Conservation (phyloP, 2,329 filamentous ascomycete genomes). For the Ceratocystis albifundus region DNA sequence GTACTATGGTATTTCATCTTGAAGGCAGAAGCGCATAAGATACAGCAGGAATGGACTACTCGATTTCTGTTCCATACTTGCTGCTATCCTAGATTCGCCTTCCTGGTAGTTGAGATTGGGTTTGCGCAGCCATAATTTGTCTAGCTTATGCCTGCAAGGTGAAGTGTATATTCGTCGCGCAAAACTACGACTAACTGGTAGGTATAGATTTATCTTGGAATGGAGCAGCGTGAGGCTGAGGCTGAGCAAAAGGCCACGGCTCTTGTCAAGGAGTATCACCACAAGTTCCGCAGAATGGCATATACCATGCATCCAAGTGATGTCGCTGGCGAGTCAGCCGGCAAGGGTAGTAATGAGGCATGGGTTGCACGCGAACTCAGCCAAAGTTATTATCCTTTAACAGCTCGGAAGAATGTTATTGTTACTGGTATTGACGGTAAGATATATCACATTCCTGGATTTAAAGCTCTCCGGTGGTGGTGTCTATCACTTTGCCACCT, state of each 20-base stretch:
- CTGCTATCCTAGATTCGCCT: background rate
- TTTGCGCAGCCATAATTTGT: background rate
- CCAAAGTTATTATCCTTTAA: constrained; percentile 43
- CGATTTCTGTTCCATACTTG: background rate
- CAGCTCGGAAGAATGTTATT: constrained; percentile 48
- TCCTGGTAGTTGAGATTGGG: background rate
- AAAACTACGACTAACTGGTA: background rate
- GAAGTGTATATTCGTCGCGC: background rate
- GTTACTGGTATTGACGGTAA: constrained; percentile 63
- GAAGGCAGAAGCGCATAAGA: background rate
- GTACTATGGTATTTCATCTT: background rate
- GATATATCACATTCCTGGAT: constrained; percentile 25
- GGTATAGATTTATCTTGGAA: constrained; percentile 54
- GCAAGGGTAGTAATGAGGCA: constrained; percentile 63
- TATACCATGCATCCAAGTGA: constrained; percentile 56
- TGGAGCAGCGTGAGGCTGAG: constrained; percentile 57
- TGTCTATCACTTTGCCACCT: background rate
- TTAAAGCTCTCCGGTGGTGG: background rate
- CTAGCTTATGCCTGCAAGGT: background rate
- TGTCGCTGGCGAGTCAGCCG: constrained; percentile 56
- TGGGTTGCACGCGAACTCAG: constrained; percentile 59
- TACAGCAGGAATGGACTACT: too few relatives aligned
- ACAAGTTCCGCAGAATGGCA: constrained; percentile 54
- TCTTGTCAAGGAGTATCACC: constrained; percentile 51
- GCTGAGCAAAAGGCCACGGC: constrained; percentile 50